These are phyloP conservation scores for Pichia deserticola DNA, from an alignment of 805 yeast genomes.

Conservation along the genomic window DNA sequence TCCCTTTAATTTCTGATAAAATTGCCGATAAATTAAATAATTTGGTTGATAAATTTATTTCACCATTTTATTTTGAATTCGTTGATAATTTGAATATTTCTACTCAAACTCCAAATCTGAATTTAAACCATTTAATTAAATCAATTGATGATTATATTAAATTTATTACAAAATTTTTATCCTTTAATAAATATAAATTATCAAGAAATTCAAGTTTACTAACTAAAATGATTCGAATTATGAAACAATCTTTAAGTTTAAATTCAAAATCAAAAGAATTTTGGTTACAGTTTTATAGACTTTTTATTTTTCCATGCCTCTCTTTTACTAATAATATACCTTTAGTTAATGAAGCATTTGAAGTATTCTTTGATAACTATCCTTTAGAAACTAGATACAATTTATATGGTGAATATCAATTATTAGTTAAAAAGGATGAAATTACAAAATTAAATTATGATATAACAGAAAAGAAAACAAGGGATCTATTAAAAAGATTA, in stretches of 20 bases:
- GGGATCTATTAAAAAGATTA: constrained; percentile 67
- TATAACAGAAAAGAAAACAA: constrained; percentile 71
- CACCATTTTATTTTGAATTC: constrained; percentile 36
- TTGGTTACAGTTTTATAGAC: constrained; percentile 61
- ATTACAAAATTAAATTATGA: constrained; percentile 50
- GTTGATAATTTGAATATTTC: constrained; percentile 8
- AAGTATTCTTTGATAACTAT: constrained; percentile 40
- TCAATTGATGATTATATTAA: constrained; percentile 38
- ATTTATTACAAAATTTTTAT: constrained; percentile 34
- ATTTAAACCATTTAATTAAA: constrained; percentile 29
- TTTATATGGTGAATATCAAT: constrained; percentile 71
- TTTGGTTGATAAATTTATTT: constrained; percentile 40
- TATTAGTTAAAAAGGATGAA: constrained; percentile 47
- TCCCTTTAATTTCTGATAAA: constrained; percentile 47
- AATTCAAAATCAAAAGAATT: constrained; percentile 10
- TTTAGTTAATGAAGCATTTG: constrained; percentile 52
- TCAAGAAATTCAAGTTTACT: constrained; percentile 42
- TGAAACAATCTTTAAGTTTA: constrained; percentile 15
- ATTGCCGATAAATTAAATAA: constrained; percentile 41
- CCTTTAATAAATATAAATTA: constrained; percentile 49
- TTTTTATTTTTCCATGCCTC: constrained; percentile 58
- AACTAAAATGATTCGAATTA: constrained; percentile 57
- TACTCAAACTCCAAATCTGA: not conserved
- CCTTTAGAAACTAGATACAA: constrained; percentile 61
- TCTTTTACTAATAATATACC: constrained; percentile 49